Conservation (phyloP, 495 filamentous ascomycete species). For the Xylaria sp. region DNA sequence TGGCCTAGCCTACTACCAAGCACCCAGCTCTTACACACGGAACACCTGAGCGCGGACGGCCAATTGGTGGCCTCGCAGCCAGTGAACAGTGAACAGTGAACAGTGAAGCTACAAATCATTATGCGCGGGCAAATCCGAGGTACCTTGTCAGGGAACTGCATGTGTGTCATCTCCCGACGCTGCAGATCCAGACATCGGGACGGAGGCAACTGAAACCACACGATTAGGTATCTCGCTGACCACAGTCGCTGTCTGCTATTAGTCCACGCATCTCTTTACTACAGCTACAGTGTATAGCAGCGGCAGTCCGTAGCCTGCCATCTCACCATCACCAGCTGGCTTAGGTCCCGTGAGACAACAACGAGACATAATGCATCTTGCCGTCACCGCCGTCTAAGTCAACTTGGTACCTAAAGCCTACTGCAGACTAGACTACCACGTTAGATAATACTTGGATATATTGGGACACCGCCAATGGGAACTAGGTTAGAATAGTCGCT, state of each 20-base stretch:
- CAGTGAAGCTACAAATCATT: conserved; percentile 22
- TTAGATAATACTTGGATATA: not conserved
- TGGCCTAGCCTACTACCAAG: conserved; percentile 10
- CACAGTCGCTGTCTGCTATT: not conserved
- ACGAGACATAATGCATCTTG: not conserved
- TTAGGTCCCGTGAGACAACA: not conserved
- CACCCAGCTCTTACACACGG: not conserved
- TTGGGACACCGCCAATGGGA: conserved; percentile 1
- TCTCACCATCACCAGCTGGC: not conserved
- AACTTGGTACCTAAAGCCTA: conserved; percentile 16
- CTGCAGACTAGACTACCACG: not conserved
- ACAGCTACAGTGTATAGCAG: not conserved
- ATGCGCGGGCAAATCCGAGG: not conserved
- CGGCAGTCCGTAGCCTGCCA: not conserved
- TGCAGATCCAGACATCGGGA: conserved; percentile 17
- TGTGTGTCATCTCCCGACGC: conserved; percentile 21
- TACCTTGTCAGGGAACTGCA: conserved; percentile 5
- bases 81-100: too few species aligned
- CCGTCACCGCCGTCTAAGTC: conserved; percentile 8
- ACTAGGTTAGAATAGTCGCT: not conserved
- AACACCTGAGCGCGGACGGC: conserved; percentile 2
- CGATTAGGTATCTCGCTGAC: not conserved
- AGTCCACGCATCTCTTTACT: conserved; percentile 9
- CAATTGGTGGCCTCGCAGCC: conserved; percentile 23
- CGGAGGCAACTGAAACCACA: conserved; percentile 11